Base-by-base conservation (phyloP, 163 green algal genomes). In the Volvox carteri region DNA sequence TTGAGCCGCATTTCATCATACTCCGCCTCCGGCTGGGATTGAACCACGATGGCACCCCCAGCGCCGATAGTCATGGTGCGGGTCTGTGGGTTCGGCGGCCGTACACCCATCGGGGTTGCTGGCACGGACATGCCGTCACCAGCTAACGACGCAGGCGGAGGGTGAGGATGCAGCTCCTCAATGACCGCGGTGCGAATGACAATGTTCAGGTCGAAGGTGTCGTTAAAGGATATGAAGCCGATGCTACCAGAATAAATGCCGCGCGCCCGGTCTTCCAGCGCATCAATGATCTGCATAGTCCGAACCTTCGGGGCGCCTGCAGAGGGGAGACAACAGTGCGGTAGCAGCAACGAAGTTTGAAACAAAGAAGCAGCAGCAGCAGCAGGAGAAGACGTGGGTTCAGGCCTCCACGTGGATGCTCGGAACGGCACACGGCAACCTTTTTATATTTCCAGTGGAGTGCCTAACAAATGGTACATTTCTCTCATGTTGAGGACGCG, bases 121-220 rank as follows among this genome's bases (percentile, higher is more conserved):
- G 30, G 42, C 16, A 11, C 30, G 65, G 65, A 30, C 48, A 58
- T 23, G 11, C 48, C 48, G 48, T 14, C 14, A 14, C 48, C 11
- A 58, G 48, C 48, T 58, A 14, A 11, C 48, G 48, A 11, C 21
- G 58, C 58, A 18, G 58, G 21, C 33, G n/a, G n/a, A n/a, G n/a
- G n/a, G 52, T 2, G 19, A 28, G 54, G 54, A 23, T 19, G 4
- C 19, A 44, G 28, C 14, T 72, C 39, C 68, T 91, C 42, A 7
- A 97, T 89, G 14, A 99, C 94, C 0, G 96, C 97, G 5, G 96
- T 99, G 50, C 98, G 94, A 89, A 99, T 99, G 28, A 99, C 97
- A 76, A 99, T 98, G 94, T 99, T 99, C 12, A 99, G 91, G 92
- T 99, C 98, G 90, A 99, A 99, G 18, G 97, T 95, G 86, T 95